Conservation (phyloP, 148 eudicot genomes). For the Rhododendron molle region DNA sequence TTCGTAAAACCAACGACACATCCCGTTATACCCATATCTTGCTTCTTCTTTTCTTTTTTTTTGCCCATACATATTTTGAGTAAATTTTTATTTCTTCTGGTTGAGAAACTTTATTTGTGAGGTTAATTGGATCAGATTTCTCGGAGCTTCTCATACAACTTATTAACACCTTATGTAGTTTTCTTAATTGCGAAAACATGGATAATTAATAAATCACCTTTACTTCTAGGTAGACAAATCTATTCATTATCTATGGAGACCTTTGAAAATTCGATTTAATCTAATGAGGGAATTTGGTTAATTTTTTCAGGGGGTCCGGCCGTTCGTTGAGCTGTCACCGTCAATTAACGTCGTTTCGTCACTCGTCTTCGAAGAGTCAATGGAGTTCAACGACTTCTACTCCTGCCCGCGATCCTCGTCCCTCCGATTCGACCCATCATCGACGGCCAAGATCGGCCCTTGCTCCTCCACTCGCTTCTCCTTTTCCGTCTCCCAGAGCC, state of each 20-base stretch:
- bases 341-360: slow-evolving; percentile 67
- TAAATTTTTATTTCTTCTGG: background rate
- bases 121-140: background rate
- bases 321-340: slow-evolving; percentile 83
- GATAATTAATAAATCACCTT: too few species aligned
- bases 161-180: too few species aligned
- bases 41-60: too few species aligned
- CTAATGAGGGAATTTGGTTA: background rate
- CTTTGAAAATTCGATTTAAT: background rate
- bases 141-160: background rate
- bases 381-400: slow-evolving; percentile 70
- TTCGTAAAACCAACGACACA: too few species aligned
- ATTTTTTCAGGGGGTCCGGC: slow-evolving; percentile 62
- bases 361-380: slow-evolving; percentile 57
- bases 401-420: slow-evolving; percentile 77
- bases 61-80: background rate
- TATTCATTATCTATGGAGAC: too few species aligned
- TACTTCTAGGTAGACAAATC: too few species aligned
- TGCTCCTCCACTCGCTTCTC: slow-evolving; percentile 88
- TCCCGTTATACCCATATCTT: too few species aligned
- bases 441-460: slow-evolving; percentile 61
- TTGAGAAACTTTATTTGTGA: background rate
- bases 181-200: too few species aligned
- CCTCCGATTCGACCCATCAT: slow-evolving; percentile 63
- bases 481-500: slow-evolving; percentile 82